These are phyloP conservation scores for Rosellinia necatrix DNA, from an alignment of 2,329 filamentous ascomycete genomes.

Conservation along the genomic window DNA sequence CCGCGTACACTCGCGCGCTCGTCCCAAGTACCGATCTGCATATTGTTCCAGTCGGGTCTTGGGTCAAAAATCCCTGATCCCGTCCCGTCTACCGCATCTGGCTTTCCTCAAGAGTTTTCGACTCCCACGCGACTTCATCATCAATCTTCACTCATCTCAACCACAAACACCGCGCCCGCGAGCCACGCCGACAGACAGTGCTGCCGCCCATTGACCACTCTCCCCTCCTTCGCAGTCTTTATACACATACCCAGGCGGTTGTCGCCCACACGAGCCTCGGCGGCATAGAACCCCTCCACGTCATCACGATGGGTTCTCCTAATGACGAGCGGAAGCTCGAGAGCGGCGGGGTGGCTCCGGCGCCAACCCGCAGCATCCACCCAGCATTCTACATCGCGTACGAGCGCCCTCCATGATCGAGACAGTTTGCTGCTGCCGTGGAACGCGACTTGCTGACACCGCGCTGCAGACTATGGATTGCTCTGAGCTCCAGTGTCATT, in stretches of 20 bases:
- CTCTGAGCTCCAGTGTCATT: conserved; percentile 83
- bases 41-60: conserved; percentile 14
- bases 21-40: conserved; percentile 27
- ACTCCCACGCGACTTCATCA: conserved; percentile 18
- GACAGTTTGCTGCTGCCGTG: not conserved
- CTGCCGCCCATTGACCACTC: not conserved
- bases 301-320: conserved; percentile 24
- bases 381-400: conserved; percentile 37
- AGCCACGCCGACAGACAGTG: conserved; percentile 10
- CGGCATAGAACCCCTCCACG: conserved; percentile 4
- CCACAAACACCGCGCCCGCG: conserved; percentile 5
- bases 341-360: conserved; percentile 28
- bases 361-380: conserved; percentile 29
- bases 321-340: conserved; percentile 36
- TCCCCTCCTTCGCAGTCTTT: not conserved
- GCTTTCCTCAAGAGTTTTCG: conserved; percentile 21
- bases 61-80: conserved; percentile 20
- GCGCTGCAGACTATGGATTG: conserved; percentile 71
- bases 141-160: conserved; percentile 6
- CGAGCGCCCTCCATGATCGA: conserved; percentile 9
- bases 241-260: no score
- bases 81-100: conserved; percentile 14
- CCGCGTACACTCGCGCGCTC: not conserved
- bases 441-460: conserved; percentile 9
- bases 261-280: no score